phyloP scores from a whole-genome alignment of 345 rosid genomes.

The Crucihimalaya himalaica region DNA sequence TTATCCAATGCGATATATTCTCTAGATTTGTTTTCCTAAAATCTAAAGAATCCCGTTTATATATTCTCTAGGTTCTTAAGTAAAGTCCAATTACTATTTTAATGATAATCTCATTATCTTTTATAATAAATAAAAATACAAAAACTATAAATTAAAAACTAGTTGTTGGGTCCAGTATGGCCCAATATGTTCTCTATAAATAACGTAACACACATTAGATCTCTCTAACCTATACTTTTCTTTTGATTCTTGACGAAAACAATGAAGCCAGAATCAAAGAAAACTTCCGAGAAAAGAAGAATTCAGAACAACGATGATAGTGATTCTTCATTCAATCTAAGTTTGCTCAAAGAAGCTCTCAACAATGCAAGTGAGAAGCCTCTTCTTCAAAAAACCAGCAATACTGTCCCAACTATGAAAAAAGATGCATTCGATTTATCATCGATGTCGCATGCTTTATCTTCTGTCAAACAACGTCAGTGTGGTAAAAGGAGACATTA shows the following conservation, averaged over 20 bases:
- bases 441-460: slow-evolving; percentile 7
- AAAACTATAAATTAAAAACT: background rate
- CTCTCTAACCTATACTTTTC: background rate
- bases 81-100: background rate
- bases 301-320: background rate
- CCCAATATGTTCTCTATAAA: background rate
- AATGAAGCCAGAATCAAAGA: slow-evolving; percentile 30
- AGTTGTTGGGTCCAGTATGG: background rate
- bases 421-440: slow-evolving; percentile 6
- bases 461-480: background rate
- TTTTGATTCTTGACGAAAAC: background rate
- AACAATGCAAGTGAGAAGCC: background rate
- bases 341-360: slow-evolving; percentile 17
- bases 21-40: background rate
- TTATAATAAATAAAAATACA: background rate
- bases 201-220: background rate
- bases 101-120: background rate
- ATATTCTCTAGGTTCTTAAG: background rate
- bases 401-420: background rate
- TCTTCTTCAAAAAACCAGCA: background rate
- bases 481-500: no score
- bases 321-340: slow-evolving; percentile 19
- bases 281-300: background rate
- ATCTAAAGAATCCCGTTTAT: background rate
- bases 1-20: no score